Evolutionary conservation across 148 eudicot genomes (phyloP).

Genomic region (Dysphania ambrosioides): DNA sequence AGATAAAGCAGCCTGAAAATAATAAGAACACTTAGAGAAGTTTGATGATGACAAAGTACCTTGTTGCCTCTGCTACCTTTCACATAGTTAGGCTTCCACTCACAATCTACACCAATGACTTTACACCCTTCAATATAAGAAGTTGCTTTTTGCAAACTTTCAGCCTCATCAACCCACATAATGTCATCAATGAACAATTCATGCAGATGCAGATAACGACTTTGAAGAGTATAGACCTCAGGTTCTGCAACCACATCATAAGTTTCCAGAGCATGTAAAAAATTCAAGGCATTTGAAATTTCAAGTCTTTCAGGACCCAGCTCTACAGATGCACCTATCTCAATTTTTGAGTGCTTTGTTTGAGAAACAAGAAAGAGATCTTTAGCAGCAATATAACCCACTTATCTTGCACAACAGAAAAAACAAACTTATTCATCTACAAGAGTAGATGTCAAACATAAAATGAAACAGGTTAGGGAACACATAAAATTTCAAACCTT

Average conservation of each 20-base stretch:
- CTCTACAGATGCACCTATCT: neutral
- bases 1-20: neutral
- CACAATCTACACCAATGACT: constrained; percentile 92
- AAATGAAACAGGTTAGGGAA: neutral
- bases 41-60: constrained; percentile 38
- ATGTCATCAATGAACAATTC: constrained; percentile 63
- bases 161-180: constrained; percentile 78
- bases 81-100: constrained; percentile 90
- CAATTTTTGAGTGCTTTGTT: neutral
- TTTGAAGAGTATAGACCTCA: constrained; percentile 39
- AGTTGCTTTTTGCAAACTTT: constrained; percentile 59
- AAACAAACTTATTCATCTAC: neutral
- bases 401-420: neutral
- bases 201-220: constrained; percentile 57
- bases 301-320: neutral
- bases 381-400: neutral
- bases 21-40: neutral
- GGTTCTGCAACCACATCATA: constrained; percentile 42
- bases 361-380: neutral
- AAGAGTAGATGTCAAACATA: neutral
- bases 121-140: constrained; percentile 73
- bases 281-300: too few relatives aligned
- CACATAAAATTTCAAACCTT: neutral
- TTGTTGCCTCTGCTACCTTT: constrained; percentile 83
- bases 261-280: constrained; percentile 5